Base-by-base conservation (phyloP, 139 green algal species). In the Astrephomene gubernaculifera region DNA sequence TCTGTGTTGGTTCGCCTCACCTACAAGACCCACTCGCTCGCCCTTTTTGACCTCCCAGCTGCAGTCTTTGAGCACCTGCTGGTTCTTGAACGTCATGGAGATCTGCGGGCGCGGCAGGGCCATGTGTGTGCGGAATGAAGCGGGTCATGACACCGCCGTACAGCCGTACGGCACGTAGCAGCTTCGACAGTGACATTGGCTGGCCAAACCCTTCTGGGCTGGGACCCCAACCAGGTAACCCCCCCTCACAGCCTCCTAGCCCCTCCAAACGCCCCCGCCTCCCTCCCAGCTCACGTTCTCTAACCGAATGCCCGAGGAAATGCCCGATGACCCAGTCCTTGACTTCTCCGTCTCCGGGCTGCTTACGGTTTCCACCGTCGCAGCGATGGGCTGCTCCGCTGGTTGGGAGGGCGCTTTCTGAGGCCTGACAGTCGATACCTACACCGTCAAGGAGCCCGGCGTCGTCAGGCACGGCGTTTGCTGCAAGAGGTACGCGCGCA, bases 11-110 rank as follows among this genome's bases (percentile, higher is more conserved):
- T n/a, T 7, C 3, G 8, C 83, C 93, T 92, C 75, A 96, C 94
- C 97, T 25, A 99, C 97, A 29, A 99, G 90, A 1, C 97, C 97
- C n/a, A 98, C 96, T 6, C 96, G 87, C 91, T 99, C 96, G 0
- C 97, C 97, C 81, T 96, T 97, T 86, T 98, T 99, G 73, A 98
- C 95, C 70, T 99, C 97, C 97, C 97, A 99, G 39, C 86, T 92
- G 39, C 95, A 92, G 83, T 97, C 91, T 63, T 93, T 94, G 3
- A 99, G 91, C 70, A 99, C 92, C 86, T 97, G 89, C 78, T 97
- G 91, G 89, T 98, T 97, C 92, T 98, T 99, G 89, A 99, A 99
- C 0, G 94, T 98, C 64, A 95, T 95, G 38, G 89, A 85, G 8
- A 97, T 87, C 92, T 96, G 88, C 57, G 64, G 0, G 61, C 36